Percentiles rank a stretch among this genome's conserved stretches.
Conservation (phyloP, 371 early-diverging fungal genomes). For the Rhizomucor pusillus region DNA sequence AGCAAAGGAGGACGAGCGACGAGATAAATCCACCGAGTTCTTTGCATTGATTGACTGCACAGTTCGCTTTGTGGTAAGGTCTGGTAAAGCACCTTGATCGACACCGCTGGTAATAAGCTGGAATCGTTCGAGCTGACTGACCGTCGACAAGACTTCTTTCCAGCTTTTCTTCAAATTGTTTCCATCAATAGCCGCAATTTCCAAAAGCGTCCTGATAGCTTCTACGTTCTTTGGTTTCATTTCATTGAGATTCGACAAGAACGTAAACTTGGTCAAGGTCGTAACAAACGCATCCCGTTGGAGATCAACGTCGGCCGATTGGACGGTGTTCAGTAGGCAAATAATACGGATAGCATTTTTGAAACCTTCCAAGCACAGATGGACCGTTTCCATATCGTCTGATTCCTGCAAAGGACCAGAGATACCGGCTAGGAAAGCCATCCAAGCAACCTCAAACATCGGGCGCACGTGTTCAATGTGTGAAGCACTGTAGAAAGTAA, state of each 20-base stretch:
- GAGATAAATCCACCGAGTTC: slow-evolving; percentile 28
- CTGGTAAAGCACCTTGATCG: slow-evolving; percentile 36
- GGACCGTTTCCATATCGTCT: slow-evolving; percentile 69
- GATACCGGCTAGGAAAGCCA: slow-evolving; percentile 81
- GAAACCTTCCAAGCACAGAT: slow-evolving; percentile 76
- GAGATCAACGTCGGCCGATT: slow-evolving; percentile 73
- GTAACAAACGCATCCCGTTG: slow-evolving; percentile 90
- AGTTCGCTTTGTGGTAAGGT: slow-evolving; percentile 24
- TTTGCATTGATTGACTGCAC: slow-evolving; percentile 3
- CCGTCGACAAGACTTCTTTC: slow-evolving; percentile 87
- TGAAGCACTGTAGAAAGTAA: slow-evolving; percentile 66
- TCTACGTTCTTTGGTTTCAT: slow-evolving; percentile 87
- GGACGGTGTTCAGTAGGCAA: slow-evolving; percentile 70
- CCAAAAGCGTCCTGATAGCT: slow-evolving; percentile 81
- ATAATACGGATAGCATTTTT: slow-evolving; percentile 77
- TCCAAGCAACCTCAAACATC: slow-evolving; percentile 94
- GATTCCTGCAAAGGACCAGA: slow-evolving; percentile 85
- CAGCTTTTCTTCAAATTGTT: slow-evolving; percentile 83
- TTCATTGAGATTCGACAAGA: slow-evolving; percentile 76
- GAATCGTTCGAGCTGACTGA: slow-evolving; percentile 82
- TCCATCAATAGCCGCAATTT: slow-evolving; percentile 81
- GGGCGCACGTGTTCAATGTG: slow-evolving; percentile 87
- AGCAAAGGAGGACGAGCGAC: slow-evolving; percentile 31
- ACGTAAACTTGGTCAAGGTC: slow-evolving; percentile 85
- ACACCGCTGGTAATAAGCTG: slow-evolving; percentile 59